Evolutionary conservation across 257 asterid species (phyloP), one percentile per base, ranked within the genome.

Genomic region (Solanum rostratum): DNA sequence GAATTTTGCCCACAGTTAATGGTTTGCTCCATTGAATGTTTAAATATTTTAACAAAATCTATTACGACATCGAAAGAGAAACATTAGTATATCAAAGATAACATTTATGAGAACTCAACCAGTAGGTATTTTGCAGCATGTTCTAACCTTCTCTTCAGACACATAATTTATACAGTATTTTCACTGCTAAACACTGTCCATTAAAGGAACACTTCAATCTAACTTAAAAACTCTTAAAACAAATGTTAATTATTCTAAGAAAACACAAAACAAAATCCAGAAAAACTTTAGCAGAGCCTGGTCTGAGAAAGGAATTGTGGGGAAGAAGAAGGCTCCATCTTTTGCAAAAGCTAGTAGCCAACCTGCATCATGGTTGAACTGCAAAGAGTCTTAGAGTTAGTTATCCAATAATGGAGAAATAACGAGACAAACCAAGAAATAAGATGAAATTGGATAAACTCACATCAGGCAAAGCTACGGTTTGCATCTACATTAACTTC

Each of bases 391-490:
- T 57, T 10, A n/a, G 10, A 45, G n/a, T n/a, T n/a, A 49, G 45
- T 50, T 76, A 9, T 76, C 20, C 43, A 49, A 86, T 79, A 82
- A 82, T 16, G 24, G 45, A 37, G 9, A 69, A 68, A 76, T 12
- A 54, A 10, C 10, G 14, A 55, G 66, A 30, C 3, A 53, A 60
- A 84, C 14, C 59, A 18, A 22, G 46, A 49, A 41, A 54, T 62
- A 27, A 46, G 43, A 50, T 29, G 74, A 83, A 24, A 33, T 60
- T n/a, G 54, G 29, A 43, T 19, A 16, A 59, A 80, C 91, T 90
- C 79, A 86, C 93, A 70, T 88, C 86, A 94, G 89, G 87, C 86
- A 76, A 88, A 83, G 89, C 88, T 90, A 62, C 87, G 84, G 89
- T 83, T 89, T 20, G 83, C 84, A 81, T 89, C 90, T 80, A 81